Evolutionary conservation across 805 yeast genomes (phyloP).

Genomic region (Zygosaccharomyces pseudorouxii): DNA sequence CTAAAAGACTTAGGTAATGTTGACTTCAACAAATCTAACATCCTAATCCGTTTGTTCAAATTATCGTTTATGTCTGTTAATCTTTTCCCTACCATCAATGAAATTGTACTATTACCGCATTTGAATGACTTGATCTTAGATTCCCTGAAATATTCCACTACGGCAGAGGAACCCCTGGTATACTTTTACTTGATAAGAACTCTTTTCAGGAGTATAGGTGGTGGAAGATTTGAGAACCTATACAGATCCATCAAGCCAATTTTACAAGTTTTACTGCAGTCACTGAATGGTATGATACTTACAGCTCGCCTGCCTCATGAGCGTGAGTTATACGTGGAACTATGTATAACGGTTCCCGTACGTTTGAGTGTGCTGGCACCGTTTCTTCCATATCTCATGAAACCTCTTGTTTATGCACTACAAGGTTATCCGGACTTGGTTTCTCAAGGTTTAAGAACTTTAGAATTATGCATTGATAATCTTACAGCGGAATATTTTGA

Average conservation of each 20-base stretch:
- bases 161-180: slow-evolving; percentile 84
- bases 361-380: slow-evolving; percentile 91
- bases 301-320: slow-evolving; percentile 87
- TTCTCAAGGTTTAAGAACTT: slow-evolving; percentile 88
- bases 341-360: slow-evolving; percentile 94
- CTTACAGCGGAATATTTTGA: slow-evolving; percentile 94
- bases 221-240: slow-evolving; percentile 89
- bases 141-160: slow-evolving; percentile 72
- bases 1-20: slow-evolving; percentile 76
- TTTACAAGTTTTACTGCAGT: slow-evolving; percentile 78
- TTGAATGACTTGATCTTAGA: slow-evolving; percentile 76
- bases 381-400: slow-evolving; percentile 79
- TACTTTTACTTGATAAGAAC: slow-evolving; percentile 86
- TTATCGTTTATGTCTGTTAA: slow-evolving; percentile 94
- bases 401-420: slow-evolving; percentile 86
- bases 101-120: slow-evolving; percentile 82
- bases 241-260: slow-evolving; percentile 92
- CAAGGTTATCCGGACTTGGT: slow-evolving; percentile 89
- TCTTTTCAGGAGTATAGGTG: slow-evolving; percentile 89
- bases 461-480: slow-evolving; percentile 94
- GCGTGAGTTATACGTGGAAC: slow-evolving; percentile 88
- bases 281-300: slow-evolving; percentile 74
- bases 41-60: slow-evolving; percentile 81
- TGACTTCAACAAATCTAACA: slow-evolving; percentile 70
- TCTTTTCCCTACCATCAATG: slow-evolving; percentile 82